Base-by-base conservation (phyloP, 441 rosid genomes). In the Francoa sonchifolia region DNA sequence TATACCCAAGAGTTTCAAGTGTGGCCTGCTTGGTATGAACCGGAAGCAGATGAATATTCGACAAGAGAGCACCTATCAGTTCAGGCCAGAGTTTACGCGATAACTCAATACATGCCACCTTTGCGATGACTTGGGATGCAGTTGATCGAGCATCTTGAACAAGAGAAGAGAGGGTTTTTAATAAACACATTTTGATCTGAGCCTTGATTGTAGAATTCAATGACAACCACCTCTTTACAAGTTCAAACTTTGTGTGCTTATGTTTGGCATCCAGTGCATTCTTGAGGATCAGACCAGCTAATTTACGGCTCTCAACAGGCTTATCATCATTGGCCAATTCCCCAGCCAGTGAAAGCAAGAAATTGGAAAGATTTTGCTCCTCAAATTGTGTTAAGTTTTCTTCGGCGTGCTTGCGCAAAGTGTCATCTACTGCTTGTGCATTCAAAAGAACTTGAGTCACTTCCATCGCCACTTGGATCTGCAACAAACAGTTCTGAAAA, bases 271-370 rank as follows among this genome's bases (percentile, higher is more conserved):
- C 42, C 27, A 38, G 20, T 23, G 42, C 42, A 38, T 38, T 38
- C 11, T 38, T 38, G 11, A 38, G 23, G 22, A 38, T 38, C 26
- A 38, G 20, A 38, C 42, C 42, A 1, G 42, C 42, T 22, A 39
- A 20, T 39, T 39, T 39, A 2, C 42, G 42, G 14, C 42, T 39
- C 42, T 39, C 42, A 5, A 39, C 42, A 39, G 42, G 42, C 14
- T 39, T 39, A 19, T 39, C 42, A 19, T 39, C 42, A 39, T 39
- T 39, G 11, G 42, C 42, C 42, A 39, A 39, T 39, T 39, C 42
- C 11, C 42, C 42, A 19, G 42, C 42, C 6, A 39, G 42, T 10
- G 42, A 39, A 10, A 39, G 8, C 42, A 39, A 39, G 6, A 39
- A 39, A 4, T 27, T 39, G 9, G 42, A 27, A 39, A 39, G 42